These are phyloP conservation scores for Mycena albidolilacea DNA, from an alignment of 768 basidiomycete species.

Conservation along the genomic window DNA sequence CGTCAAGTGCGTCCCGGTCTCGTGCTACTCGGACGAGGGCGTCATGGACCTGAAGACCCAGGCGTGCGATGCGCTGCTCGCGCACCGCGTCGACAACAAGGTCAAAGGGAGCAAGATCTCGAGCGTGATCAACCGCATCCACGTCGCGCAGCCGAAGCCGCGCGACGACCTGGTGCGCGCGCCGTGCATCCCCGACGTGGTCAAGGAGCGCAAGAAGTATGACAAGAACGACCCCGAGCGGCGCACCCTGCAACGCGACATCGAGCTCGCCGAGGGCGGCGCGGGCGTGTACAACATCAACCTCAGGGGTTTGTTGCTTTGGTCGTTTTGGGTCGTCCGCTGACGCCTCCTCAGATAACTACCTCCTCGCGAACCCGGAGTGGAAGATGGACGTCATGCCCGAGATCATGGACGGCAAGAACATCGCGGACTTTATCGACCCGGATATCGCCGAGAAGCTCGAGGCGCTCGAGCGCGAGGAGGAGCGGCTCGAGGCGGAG, in stretches of 20 bases:
- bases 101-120: conserved; percentile 95
- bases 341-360: conserved; percentile 75
- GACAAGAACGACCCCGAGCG: conserved; percentile 91
- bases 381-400: conserved; percentile 99
- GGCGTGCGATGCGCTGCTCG: conserved; percentile 95
- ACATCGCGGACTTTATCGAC: conserved; percentile 98
- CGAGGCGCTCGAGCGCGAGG: conserved; percentile 96
- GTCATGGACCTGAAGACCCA: conserved; percentile 97
- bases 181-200: conserved; percentile 90
- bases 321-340: background rate
- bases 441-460: conserved; percentile 97
- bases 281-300: conserved; percentile 94
- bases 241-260: conserved; percentile 80
- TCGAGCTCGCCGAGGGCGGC: conserved; percentile 89
- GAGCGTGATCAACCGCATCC: conserved; percentile 93
- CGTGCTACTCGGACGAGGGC: conserved; percentile 96
- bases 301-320: conserved; percentile 78
- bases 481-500: conserved; percentile 93
- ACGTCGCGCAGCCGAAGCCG: conserved; percentile 92
- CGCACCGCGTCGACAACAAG: conserved; percentile 94
- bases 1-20: conserved; percentile 86
- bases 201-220: conserved; percentile 84
- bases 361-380: conserved; percentile 87
- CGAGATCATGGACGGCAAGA: conserved; percentile 99
- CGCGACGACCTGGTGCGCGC: conserved; percentile 91